Conservation (phyloP, 2,329 filamentous ascomycete species). For the Sarocladiaceae sp. region DNA sequence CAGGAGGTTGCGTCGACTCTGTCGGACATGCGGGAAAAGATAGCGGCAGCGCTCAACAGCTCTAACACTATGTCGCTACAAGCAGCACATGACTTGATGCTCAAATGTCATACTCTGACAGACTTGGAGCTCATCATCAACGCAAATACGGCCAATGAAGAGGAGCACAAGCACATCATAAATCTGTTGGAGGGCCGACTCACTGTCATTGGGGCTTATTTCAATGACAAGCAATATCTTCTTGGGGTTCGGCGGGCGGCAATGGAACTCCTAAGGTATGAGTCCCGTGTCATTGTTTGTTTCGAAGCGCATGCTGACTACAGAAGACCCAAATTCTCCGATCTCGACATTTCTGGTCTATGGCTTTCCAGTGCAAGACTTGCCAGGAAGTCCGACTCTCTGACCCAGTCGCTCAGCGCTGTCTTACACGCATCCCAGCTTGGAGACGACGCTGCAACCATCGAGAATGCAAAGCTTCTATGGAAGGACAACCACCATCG, state of each 20-base stretch:
- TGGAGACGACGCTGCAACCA: constrained; percentile 79
- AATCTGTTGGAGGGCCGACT: constrained; percentile 62
- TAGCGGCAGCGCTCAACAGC: constrained; percentile 68
- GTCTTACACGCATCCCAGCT: constrained; percentile 82
- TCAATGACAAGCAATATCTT: constrained; percentile 89
- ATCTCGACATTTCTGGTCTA: constrained; percentile 69
- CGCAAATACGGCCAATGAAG: constrained; percentile 31
- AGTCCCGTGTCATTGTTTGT: no score
- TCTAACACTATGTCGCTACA: constrained; percentile 76
- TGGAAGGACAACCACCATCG: constrained; percentile 92
- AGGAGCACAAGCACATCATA: constrained; percentile 27
- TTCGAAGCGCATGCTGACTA: constrained; percentile 9
- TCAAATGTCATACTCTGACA: constrained; percentile 79
- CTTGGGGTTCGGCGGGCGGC: constrained; percentile 78
- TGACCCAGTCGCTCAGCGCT: constrained; percentile 86
- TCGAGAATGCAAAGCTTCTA: constrained; percentile 86
- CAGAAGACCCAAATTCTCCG: constrained; percentile 51
- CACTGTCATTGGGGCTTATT: constrained; percentile 82
- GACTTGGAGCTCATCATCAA: constrained; percentile 75
- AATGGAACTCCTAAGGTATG: constrained; percentile 72
- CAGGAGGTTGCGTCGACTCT: constrained; percentile 51
- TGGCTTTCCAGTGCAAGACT: constrained; percentile 84
- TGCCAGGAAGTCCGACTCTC: constrained; percentile 76
- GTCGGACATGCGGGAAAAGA: constrained; percentile 57
- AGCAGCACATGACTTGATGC: constrained; percentile 74